Conservation (phyloP, 1,284 basidiomycete species). For the Blastosporella zonata region DNA sequence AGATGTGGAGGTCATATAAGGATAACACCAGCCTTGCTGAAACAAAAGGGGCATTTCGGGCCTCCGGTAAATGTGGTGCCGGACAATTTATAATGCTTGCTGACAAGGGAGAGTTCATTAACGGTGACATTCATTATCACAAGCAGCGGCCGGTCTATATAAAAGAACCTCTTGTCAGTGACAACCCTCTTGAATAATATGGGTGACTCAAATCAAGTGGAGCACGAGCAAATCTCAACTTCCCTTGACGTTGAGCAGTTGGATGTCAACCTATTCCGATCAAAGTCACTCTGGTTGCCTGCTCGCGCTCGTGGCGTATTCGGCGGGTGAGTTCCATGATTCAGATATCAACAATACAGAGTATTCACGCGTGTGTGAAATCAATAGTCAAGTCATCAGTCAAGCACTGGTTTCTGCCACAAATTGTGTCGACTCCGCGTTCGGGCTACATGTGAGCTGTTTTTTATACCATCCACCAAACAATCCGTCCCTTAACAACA, state of each 20-base stretch:
- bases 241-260: conserved; percentile 77
- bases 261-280: conserved; percentile 73
- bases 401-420: conserved; percentile 82
- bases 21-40: not conserved
- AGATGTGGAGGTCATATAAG: conserved; percentile 66
- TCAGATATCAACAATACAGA: not conserved
- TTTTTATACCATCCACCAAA: not conserved
- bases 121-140: not conserved
- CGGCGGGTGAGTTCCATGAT: conserved; percentile 53
- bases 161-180: too few species aligned
- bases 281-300: conserved; percentile 71
- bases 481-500: conserved; percentile 1
- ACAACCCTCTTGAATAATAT: conserved; percentile 11
- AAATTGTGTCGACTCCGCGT: conserved; percentile 65
- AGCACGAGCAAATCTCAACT: conserved; percentile 63
- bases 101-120: too few species aligned
- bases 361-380: not conserved
- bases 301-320: conserved; percentile 74
- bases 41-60: too few species aligned
- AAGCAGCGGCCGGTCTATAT: not conserved
- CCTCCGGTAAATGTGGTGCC: too few species aligned
- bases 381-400: conserved; percentile 72
- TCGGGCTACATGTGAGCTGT: conserved; percentile 67
- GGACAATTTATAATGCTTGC: too few species aligned
- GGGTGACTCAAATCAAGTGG: conserved; percentile 39